Evolutionary conservation across 345 rosid species (phyloP).

Genomic region (Citrus mangshanensis): DNA sequence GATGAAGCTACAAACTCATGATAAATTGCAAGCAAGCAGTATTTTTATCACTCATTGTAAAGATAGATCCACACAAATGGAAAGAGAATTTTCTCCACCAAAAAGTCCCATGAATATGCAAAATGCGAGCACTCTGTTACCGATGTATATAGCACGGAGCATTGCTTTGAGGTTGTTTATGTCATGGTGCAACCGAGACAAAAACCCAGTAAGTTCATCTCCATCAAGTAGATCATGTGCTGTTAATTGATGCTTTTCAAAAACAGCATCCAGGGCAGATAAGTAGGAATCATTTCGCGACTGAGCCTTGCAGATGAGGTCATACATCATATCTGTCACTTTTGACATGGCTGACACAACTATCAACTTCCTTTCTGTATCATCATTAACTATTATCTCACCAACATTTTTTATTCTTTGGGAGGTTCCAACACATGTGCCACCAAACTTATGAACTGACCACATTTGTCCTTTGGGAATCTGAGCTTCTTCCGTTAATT

Average conservation of each 20-base stretch:
- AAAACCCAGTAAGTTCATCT: slow-evolving; percentile 67
- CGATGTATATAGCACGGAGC: slow-evolving; percentile 97
- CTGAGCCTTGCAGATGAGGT: slow-evolving; percentile 79
- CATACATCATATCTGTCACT: slow-evolving; percentile 99
- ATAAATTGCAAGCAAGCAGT: background rate
- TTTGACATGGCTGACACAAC: slow-evolving; percentile 98
- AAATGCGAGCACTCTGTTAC: slow-evolving; percentile 25
- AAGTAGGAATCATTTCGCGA: slow-evolving; percentile 79
- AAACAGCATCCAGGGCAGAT: slow-evolving; percentile 69
- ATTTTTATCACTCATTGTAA: background rate
- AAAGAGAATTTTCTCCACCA: background rate
- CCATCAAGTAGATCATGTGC: slow-evolving; percentile 87
- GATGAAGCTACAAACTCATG: background rate
- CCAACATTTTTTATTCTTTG: background rate
- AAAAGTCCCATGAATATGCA: slow-evolving; percentile 26
- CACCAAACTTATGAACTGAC: slow-evolving; percentile 97
- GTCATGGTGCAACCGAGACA: slow-evolving; percentile 75
- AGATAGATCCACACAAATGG: background rate
- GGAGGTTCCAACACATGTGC: slow-evolving; percentile 92
- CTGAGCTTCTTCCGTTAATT: slow-evolving; percentile 38
- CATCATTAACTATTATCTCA: too few species aligned
- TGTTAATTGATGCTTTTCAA: slow-evolving; percentile 72
- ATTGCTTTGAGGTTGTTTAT: slow-evolving; percentile 85
- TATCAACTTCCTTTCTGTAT: slow-evolving; percentile 41
- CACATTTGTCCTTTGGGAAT: slow-evolving; percentile 71